Conservation (phyloP, 495 filamentous ascomycete species). For the Pyrenopolyporus hunteri region DNA sequence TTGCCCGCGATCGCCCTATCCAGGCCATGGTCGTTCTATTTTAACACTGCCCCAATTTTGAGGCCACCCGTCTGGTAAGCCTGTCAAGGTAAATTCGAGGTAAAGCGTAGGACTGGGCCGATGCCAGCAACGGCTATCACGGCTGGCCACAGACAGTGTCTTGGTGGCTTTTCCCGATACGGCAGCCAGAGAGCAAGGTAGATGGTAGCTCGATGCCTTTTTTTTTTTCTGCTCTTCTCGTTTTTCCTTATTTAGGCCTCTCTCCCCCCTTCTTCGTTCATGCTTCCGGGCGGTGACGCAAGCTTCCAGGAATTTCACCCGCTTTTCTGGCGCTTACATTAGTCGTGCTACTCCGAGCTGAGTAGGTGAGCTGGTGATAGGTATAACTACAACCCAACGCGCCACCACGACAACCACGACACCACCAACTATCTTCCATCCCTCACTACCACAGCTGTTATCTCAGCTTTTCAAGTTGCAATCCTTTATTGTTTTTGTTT, state of each 20-base stretch:
- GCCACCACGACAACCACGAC: neutral
- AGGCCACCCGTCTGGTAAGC: slow-evolving; percentile 4
- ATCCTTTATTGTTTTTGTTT: neutral
- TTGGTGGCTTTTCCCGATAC: slow-evolving; percentile 15
- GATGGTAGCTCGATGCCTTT: slow-evolving; percentile 11
- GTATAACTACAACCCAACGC: slow-evolving; percentile 25
- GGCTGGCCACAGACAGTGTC: slow-evolving; percentile 21
- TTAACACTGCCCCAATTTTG: slow-evolving; percentile 8
- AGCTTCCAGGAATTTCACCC: slow-evolving; percentile 3
- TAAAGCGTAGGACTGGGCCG: slow-evolving; percentile 4
- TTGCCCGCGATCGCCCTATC: neutral
- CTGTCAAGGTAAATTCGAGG: neutral
- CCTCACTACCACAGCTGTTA: no score
- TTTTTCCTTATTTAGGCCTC: neutral
- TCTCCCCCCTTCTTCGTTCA: slow-evolving; percentile 4
- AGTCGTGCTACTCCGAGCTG: slow-evolving; percentile 15
- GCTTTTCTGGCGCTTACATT: slow-evolving; percentile 17
- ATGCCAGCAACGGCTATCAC: neutral
- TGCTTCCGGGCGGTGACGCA: slow-evolving; percentile 17
- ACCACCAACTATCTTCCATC: no score
- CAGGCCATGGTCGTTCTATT: neutral
- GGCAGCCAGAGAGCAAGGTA: neutral
- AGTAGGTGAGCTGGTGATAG: neutral
- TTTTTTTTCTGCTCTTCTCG: neutral
- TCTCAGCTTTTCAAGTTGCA: neutral